Conservation (phyloP, 2,329 filamentous ascomycete genomes). For the Cytospora leucostoma region DNA sequence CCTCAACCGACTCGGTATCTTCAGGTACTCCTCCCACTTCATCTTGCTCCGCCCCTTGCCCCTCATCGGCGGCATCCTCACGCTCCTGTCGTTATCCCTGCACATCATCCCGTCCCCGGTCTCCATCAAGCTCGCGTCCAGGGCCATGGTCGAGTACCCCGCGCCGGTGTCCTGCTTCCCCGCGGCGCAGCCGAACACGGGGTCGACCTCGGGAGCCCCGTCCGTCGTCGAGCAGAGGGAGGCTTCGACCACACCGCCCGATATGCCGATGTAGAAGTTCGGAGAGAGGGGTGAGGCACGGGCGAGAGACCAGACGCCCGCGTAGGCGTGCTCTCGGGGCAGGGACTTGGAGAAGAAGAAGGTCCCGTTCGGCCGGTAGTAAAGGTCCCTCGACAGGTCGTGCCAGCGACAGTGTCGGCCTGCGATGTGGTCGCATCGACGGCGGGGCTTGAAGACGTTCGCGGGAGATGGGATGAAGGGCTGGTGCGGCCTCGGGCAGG, state of each 20-base stretch:
- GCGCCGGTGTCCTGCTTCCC: constrained; percentile 17
- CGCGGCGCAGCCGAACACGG: constrained; percentile 24
- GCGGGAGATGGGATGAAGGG: constrained; percentile 33
- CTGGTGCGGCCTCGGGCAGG: constrained; percentile 40
- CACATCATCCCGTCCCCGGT: constrained; percentile 34
- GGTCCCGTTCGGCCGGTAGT: constrained; percentile 52
- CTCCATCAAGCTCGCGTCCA: constrained; percentile 33
- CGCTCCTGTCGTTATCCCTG: constrained; percentile 25
- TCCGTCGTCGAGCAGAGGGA: constrained; percentile 33
- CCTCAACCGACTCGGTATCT: constrained; percentile 10
- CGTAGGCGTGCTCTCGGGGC: constrained; percentile 26
- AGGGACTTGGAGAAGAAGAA: constrained; percentile 44
- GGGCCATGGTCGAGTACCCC: constrained; percentile 28
- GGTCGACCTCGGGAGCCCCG: constrained; percentile 8
- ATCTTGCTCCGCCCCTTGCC: constrained; percentile 22
- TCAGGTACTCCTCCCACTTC: constrained; percentile 2
- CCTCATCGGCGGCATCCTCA: constrained; percentile 30
- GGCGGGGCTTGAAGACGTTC: constrained; percentile 17
- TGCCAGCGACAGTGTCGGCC: constrained; percentile 51
- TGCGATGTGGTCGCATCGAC: constrained; percentile 39
- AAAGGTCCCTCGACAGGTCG: constrained; percentile 42
- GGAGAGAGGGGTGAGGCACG: constrained; percentile 49
- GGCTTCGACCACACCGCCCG: constrained; percentile 50
- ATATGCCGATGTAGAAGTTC: constrained; percentile 52
- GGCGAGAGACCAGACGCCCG: constrained; percentile 49